Evolutionary conservation across 1,139 yeast genomes (phyloP), one percentile per base, ranked within the genome.

Genomic region (Citeromyces hawaiiensis): DNA sequence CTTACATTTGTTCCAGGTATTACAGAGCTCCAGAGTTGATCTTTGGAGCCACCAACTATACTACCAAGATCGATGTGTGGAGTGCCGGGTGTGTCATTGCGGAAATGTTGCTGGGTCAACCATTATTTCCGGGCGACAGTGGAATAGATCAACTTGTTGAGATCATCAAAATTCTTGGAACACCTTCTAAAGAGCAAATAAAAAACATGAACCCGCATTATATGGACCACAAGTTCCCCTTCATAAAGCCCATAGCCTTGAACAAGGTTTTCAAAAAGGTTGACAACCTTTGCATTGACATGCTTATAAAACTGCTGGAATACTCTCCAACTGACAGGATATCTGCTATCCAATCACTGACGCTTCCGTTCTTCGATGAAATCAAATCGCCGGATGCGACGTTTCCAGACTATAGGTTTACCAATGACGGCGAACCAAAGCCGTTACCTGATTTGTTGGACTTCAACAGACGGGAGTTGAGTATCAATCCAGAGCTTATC

Each of bases 61-160:
- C 98, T n/a, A 87, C 96, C 35, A 88, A 88, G 60, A 91, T 91
- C 50, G 98, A 91, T 59, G 78, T 91, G 42, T 91, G 98, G 98
- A 85, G 96, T 15, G 88, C 95, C 10, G 96, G 96, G 16, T 91
- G 98, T 64, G 98, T 91, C 32, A 87, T 91, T 86, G 97, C 97
- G 4, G 98, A 91, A 61, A 66, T 91, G 53, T 76, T 88, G 50
- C 70, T 91, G 43, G 97, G 98, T 8, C 96, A 87, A 57, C 98
- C 98, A 4, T 67, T 91, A 47, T 91, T 91, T 63, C 98, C 98
- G 8, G 98, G 98, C 39, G 97, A 91, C 59, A 80, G 91, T 43
- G 97, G 98, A 38, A 88, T 91, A 46, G 98, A 91, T 60, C 98
- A 91, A 60, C 71, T 91, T 54, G 98, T 91, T 19, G 98, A 91